Conservation (phyloP, 1,139 yeast genomes). For the Sporopachydermia cereana region DNA sequence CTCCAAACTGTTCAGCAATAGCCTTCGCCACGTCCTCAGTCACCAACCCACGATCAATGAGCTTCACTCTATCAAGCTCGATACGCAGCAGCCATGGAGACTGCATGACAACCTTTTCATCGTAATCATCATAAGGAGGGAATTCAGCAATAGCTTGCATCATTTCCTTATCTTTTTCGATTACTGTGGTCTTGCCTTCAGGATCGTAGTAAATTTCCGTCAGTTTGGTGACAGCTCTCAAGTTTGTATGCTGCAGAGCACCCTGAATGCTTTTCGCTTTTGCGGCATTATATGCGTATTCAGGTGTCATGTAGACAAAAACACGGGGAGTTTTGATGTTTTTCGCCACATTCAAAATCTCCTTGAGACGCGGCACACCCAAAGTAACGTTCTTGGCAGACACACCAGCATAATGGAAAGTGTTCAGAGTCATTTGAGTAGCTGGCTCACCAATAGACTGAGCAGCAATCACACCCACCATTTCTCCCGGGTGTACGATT, state of each 20-base stretch:
- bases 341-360: constrained; percentile 96
- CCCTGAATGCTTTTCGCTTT: constrained; percentile 92
- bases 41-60: constrained; percentile 94
- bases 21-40: constrained; percentile 98
- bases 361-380: constrained; percentile 99
- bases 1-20: constrained; percentile 87
- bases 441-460: constrained; percentile 99
- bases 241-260: constrained; percentile 91
- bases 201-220: constrained; percentile 97
- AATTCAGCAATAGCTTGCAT: constrained; percentile 63
- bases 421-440: constrained; percentile 96
- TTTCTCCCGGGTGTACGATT: constrained; percentile 95
- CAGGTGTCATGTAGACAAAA: constrained; percentile 78
- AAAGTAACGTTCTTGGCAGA: constrained; percentile 97
- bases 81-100: constrained; percentile 96
- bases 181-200: constrained; percentile 91
- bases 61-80: constrained; percentile 95
- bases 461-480: constrained; percentile 99
- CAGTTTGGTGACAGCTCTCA: constrained; percentile 92
- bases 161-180: constrained; percentile 93
- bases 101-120: constrained; percentile 84
- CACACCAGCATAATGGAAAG: constrained; percentile 99
- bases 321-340: constrained; percentile 97
- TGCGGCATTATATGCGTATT: constrained; percentile 78
- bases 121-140: constrained; percentile 86